Evolutionary conservation across 352 stramenopile species (phyloP).

Genomic region (Pythium vanterpoolii): DNA sequence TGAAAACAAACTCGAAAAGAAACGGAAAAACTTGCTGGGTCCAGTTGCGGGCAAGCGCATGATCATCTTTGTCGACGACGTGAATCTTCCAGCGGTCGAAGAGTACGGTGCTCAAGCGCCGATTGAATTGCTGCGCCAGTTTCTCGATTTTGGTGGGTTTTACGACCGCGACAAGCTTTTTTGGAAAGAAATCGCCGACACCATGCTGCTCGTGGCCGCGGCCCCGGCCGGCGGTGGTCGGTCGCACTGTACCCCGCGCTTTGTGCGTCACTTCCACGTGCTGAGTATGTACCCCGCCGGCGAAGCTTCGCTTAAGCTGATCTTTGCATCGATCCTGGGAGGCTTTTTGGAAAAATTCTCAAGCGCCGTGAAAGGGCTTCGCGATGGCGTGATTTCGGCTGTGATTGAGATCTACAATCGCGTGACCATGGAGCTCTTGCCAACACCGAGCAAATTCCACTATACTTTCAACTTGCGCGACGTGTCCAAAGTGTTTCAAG

Average conservation of each 20-base stretch:
- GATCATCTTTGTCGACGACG: conserved; percentile 95
- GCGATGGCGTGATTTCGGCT: conserved; percentile 78
- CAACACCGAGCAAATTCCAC: conserved; percentile 92
- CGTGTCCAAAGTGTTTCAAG: conserved; percentile 95
- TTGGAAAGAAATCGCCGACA: conserved; percentile 95
- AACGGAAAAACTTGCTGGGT: conserved; percentile 92
- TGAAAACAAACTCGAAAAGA: conserved; percentile 94
- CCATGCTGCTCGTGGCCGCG: conserved; percentile 87
- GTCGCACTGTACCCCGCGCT: conserved; percentile 87
- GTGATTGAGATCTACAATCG: conserved; percentile 94
- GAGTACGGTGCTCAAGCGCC: conserved; percentile 93
- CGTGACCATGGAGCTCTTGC: conserved; percentile 89
- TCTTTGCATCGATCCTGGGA: conserved; percentile 92
- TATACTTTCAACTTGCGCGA: conserved; percentile 97
- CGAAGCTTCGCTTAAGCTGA: conserved; percentile 87
- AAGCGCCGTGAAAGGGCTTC: conserved; percentile 73
- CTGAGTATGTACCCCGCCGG: conserved; percentile 91
- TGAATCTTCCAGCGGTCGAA: conserved; percentile 94
- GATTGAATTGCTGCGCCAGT: conserved; percentile 93
- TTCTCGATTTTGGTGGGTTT: conserved; percentile 95
- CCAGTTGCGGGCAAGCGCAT: conserved; percentile 85
- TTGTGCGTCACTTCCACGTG: conserved; percentile 95
- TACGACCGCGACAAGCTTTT: conserved; percentile 97
- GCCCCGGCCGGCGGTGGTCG: conserved; percentile 89
- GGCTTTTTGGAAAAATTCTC: conserved; percentile 91